Base-by-base conservation (phyloP, 208 protist genomes). In the Wallacemonas sp. region DNA sequence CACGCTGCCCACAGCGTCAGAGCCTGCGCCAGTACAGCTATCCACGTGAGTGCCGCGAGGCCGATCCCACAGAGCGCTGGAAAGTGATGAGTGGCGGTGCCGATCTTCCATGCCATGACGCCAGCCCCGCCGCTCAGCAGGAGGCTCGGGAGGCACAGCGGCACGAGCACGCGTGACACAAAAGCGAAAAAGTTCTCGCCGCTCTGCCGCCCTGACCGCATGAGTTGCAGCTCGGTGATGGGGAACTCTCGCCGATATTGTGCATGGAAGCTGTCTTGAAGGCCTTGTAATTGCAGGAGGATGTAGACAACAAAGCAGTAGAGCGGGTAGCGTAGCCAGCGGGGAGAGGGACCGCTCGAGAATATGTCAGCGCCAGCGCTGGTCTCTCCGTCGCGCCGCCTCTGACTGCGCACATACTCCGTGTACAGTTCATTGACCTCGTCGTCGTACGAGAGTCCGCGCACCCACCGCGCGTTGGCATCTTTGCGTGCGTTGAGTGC, bases 41-140 rank as follows among this genome's bases (percentile, higher is more conserved):
- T 26, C 9, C 90, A 27, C 2, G 77, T 78, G n/a, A 95, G 69
- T 21, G 87, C 10, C 10, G 90, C 79, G 12, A 85, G 38, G 5
- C 90, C 87, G 5, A 95, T 79, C 26, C 90, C 87, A 66, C 87
- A 95, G 21, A 93, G 72, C 0, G 83, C 76, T 4, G 44, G 61
- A 45, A 95, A 92, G 44, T 87, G 39, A 30, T 74, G 78, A 15
- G 87, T 64, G 10, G 72, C 55, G 17, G 34, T 60, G 8, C 85
- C 90, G 39, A 95, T 61, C 1, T 10, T 67, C 70, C 84, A 85
- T 15, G 77, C 71, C 8, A 93, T 44, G 41, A 63, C 45, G 46
- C 81, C 24, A 17, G 55, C 64, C 52, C 76, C 84, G 1, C 69
- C 48, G 8, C 73, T 63, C 6, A 42, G 42, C 19, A 83, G 26